Percentiles rank a stretch among this genome's conserved stretches.
phyloP scores from a whole-genome alignment of 192 early-diverging fungal genomes.

The Rhizophagus prolifer region DNA sequence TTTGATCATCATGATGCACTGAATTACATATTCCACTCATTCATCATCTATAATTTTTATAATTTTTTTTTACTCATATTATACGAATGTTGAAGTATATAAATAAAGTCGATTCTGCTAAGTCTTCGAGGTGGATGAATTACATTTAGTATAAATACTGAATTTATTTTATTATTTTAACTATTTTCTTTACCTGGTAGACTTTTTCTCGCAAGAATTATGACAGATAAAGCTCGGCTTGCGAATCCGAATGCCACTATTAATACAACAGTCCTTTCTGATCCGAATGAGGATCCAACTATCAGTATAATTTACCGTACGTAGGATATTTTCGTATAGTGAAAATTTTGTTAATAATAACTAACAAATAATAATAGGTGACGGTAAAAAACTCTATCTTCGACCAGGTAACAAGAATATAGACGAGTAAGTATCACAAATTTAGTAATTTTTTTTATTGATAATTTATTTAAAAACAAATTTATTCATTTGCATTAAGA shows the following conservation, averaged over 20 bases:
- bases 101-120: slow-evolving; percentile 12
- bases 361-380: slow-evolving; percentile 3
- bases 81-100: slow-evolving; percentile 28
- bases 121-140: slow-evolving; percentile 5
- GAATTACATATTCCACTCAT: neutral
- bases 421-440: neutral
- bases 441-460: neutral
- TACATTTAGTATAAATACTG: neutral
- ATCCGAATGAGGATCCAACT: neutral
- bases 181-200: neutral
- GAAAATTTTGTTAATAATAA: neutral
- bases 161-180: neutral
- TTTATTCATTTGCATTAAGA: neutral
- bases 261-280: slow-evolving; percentile 19
- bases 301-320: slow-evolving; percentile 20
- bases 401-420: slow-evolving; percentile 8
- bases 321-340: neutral
- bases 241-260: slow-evolving; percentile 14
- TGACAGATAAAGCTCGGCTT: slow-evolving; percentile 19
- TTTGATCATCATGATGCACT: neutral
- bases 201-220: slow-evolving; percentile 17
- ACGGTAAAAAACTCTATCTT: slow-evolving; percentile 16
- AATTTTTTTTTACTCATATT: neutral
- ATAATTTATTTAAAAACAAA: neutral
- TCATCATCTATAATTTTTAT: too few relatives aligned